Conservation (phyloP, 2,329 filamentous ascomycete species). For the Neonectria sp. region DNA sequence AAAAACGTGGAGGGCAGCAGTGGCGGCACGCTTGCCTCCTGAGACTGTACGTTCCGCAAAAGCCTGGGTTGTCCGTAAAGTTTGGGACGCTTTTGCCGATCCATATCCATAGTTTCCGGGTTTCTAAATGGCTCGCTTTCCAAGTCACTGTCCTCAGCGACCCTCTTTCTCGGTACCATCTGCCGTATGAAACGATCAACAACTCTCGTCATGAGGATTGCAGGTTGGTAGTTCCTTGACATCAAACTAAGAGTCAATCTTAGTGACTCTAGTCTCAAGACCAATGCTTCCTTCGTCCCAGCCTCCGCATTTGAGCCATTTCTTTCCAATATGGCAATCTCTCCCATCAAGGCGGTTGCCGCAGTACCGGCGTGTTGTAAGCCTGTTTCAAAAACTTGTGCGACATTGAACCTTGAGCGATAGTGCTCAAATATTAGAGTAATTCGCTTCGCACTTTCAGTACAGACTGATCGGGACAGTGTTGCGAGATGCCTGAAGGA, state of each 20-base stretch:
- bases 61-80: not conserved
- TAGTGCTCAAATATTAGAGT: constrained; percentile 3
- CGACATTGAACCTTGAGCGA: not conserved
- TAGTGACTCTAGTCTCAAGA: not conserved
- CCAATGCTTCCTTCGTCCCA: not conserved
- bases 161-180: not conserved
- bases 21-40: too few relatives aligned
- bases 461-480: not conserved
- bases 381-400: not conserved
- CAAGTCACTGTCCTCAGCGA: not conserved
- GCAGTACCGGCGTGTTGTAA: constrained; percentile 1
- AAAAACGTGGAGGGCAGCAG: not conserved
- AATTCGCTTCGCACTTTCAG: constrained; percentile 1
- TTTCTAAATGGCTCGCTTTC: not conserved
- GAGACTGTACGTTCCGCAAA: not conserved
- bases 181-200: constrained; percentile 6
- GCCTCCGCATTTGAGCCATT: not conserved
- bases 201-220: constrained; percentile 5
- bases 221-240: constrained; percentile 1
- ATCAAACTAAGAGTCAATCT: not conserved
- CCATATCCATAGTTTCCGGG: not conserved
- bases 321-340: not conserved
- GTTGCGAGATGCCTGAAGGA: not conserved
- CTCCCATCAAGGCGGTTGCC: constrained; percentile 5
- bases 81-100: not conserved